phyloP scores from a whole-genome alignment of 805 yeast species.

The Metschnikowia drakensbergensis region DNA sequence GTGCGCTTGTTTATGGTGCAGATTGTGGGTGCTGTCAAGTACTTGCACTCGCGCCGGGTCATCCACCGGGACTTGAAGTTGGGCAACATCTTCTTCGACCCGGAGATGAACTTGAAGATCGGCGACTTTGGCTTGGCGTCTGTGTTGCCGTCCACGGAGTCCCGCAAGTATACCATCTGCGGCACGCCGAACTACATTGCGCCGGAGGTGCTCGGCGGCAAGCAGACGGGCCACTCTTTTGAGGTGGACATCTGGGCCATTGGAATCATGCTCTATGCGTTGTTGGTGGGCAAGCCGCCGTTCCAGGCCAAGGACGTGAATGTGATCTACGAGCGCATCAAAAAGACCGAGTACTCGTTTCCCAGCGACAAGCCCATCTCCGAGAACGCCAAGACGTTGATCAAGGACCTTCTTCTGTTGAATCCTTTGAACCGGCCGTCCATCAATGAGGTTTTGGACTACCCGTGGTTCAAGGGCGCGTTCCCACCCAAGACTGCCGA shows the following conservation, averaged over 20 bases:
- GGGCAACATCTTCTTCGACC: constrained; percentile 93
- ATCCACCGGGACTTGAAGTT: constrained; percentile 94
- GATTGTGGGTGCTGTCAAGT: constrained; percentile 88
- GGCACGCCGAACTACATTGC: constrained; percentile 99
- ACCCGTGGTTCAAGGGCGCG: constrained; percentile 82
- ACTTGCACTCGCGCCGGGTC: constrained; percentile 87
- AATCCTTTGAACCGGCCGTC: constrained; percentile 82
- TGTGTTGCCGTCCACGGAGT: constrained; percentile 62
- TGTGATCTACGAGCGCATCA: constrained; percentile 87
- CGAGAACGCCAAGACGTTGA: constrained; percentile 66
- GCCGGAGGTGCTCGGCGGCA: constrained; percentile 92
- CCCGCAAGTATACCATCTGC: constrained; percentile 88
- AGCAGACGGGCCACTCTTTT: constrained; percentile 82
- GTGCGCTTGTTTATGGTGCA: constrained; percentile 87
- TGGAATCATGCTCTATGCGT: constrained; percentile 94
- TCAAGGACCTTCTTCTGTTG: constrained; percentile 66
- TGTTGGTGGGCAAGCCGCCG: constrained; percentile 93
- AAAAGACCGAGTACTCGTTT: constrained; percentile 71
- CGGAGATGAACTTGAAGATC: constrained; percentile 87
- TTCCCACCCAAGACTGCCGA: constrained; percentile 72
- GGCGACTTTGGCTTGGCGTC: constrained; percentile 99
- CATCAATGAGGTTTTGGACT: constrained; percentile 70
- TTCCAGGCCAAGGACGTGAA: constrained; percentile 95
- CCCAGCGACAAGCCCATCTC: constrained; percentile 71
- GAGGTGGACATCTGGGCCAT: constrained; percentile 98